A percentile compares a stretch with the other conserved stretches of the same genome.
These are phyloP conservation scores for Talaromyces sp. DNA, from an alignment of 2,329 filamentous ascomycete species.

Conservation along the genomic window DNA sequence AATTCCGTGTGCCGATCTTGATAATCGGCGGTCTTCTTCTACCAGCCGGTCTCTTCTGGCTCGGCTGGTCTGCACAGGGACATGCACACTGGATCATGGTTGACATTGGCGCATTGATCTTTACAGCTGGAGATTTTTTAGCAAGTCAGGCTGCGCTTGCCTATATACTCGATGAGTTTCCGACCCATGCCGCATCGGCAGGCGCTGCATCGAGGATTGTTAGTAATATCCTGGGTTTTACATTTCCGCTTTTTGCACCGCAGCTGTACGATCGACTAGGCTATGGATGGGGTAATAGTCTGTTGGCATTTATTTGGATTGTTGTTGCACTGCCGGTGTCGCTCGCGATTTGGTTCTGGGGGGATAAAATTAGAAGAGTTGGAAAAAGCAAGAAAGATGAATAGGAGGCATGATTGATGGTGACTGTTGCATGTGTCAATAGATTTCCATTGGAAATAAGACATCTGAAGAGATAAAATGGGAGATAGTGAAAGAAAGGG, in stretches of 20 bases:
- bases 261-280: constrained; percentile 45
- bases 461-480: not conserved
- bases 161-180: constrained; percentile 57
- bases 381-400: not conserved
- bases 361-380: constrained; percentile 21
- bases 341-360: constrained; percentile 30
- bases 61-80: constrained; percentile 55
- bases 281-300: constrained; percentile 49
- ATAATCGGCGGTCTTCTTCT: constrained; percentile 51
- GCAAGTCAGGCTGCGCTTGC: constrained; percentile 51
- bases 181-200: constrained; percentile 45
- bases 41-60: constrained; percentile 53
- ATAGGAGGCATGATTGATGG: not conserved
- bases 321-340: constrained; percentile 40
- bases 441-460: not conserved
- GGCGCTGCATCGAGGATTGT: constrained; percentile 54
- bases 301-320: constrained; percentile 54
- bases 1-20: constrained; percentile 52
- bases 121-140: constrained; percentile 43
- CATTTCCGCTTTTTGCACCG: constrained; percentile 58
- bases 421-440: not conserved
- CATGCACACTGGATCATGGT: constrained; percentile 56
- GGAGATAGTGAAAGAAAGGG: not conserved
- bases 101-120: constrained; percentile 55
- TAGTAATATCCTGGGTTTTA: constrained; percentile 52